Evolutionary conservation across 352 stramenopile genomes (phyloP).

Genomic region (Plasmopara muralis): DNA sequence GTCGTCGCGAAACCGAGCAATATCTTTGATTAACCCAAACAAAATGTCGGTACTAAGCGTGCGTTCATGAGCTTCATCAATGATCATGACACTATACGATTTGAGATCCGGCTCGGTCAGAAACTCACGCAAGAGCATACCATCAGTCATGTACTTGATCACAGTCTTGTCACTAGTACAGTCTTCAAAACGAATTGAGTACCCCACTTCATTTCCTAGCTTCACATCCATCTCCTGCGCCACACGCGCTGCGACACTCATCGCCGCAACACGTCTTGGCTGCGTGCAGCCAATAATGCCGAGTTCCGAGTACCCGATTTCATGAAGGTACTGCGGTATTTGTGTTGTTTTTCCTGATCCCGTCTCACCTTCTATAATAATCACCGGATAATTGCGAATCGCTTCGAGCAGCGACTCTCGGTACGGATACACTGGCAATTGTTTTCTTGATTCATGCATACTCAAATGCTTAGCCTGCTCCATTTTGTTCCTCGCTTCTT

Average conservation of each 20-base stretch:
- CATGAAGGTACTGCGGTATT: constrained; percentile 97
- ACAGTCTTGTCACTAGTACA: constrained; percentile 96
- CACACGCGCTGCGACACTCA: constrained; percentile 98
- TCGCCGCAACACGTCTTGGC: constrained; percentile 95
- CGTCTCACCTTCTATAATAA: constrained; percentile 89
- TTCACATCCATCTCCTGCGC: constrained; percentile 97
- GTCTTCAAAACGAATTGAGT: constrained; percentile 99
- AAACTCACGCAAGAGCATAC: constrained; percentile 99
- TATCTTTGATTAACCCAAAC: constrained; percentile 99
- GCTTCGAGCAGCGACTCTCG: constrained; percentile 96
- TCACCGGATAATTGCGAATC: constrained; percentile 90
- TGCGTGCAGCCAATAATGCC: constrained; percentile 95
- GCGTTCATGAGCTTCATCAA: constrained; percentile 99
- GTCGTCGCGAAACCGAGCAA: constrained; percentile 93
- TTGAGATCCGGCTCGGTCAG: constrained; percentile 96
- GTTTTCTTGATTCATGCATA: constrained; percentile 93
- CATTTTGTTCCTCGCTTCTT: constrained; percentile 64
- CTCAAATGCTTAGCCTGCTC: constrained; percentile 86
- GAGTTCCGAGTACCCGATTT: constrained; percentile 96
- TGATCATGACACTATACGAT: constrained; percentile 97
- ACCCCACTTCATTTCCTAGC: constrained; percentile 96
- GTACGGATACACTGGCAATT: constrained; percentile 97
- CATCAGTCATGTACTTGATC: constrained; percentile 99
- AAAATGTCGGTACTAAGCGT: constrained; percentile 98
- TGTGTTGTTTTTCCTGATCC: constrained; percentile 98